phyloP scores from a whole-genome alignment of 768 basidiomycete species.

The Lactarius sanguifluus region DNA sequence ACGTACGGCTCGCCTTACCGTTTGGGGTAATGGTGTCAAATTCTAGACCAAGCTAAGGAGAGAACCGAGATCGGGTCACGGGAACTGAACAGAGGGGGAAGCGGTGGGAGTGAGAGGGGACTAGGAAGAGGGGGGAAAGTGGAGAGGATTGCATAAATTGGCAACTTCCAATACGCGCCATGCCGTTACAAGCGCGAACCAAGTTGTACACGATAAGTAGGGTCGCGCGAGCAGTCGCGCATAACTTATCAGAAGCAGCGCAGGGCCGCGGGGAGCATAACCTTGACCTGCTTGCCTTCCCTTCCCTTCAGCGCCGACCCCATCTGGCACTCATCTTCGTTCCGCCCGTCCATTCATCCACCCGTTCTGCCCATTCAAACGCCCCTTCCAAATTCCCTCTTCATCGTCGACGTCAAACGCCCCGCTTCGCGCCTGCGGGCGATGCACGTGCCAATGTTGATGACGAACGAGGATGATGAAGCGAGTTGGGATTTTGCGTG shows the following conservation, averaged over 20 bases:
- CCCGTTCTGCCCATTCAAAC: neutral
- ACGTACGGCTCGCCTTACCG: slow-evolving; percentile 7
- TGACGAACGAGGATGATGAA: neutral
- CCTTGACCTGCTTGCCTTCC: neutral
- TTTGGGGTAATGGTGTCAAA: slow-evolving; percentile 5
- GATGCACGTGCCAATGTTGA: neutral
- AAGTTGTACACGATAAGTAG: neutral
- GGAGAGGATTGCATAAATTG: neutral
- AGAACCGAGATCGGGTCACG: neutral
- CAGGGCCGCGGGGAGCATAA: neutral
- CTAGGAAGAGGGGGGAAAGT: neutral
- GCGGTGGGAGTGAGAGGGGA: neutral
- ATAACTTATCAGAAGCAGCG: slow-evolving; percentile 4
- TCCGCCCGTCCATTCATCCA: neutral
- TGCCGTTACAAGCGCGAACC: slow-evolving; percentile 9
- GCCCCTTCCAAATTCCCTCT: neutral
- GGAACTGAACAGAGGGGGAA: neutral
- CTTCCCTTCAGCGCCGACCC: neutral
- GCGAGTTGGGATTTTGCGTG: neutral
- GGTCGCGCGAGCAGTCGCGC: neutral
- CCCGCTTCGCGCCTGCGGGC: neutral
- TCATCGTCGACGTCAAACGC: neutral
- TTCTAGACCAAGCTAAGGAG: slow-evolving; percentile 15
- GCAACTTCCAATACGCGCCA: slow-evolving; percentile 7
- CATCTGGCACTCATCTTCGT: neutral